Evolutionary conservation across 495 filamentous ascomycete genomes (phyloP), one percentile per base, ranked within the genome.

Genomic region (Penicillium soppii): DNA sequence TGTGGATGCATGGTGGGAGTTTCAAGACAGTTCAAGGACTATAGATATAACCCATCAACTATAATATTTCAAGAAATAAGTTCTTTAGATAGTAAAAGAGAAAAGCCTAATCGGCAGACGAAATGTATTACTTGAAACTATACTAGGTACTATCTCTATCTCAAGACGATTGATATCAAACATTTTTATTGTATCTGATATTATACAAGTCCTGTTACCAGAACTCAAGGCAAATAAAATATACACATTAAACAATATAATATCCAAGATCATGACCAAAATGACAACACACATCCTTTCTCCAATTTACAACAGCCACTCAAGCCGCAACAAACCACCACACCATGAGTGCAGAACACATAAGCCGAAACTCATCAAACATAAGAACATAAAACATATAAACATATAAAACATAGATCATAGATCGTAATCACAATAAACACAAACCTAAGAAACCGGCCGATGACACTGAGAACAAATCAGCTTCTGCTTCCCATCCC

Each of bases 401-500:
- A 23, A 35, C 30, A 25, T 21, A 43, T 17, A 43, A 27, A 45
- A n/a, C 30, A 15, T 22, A 36, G 8, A 36, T 26, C 20, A 9
- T 37, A 19, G 20, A 47, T 37, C 43, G 25, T 37, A 46, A 19
- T n/a, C n/a, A 22, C 20, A 37, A 32, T 16, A 52, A 23, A 22
- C 17, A 4, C 7, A 37, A 40, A 39, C 20, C 26, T 27, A 63
- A 47, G 50, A 27, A 47, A 65, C 41, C 42, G 69, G 56, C 19
- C 53, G 66, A 44, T 64, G 63, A 66, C 81, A 85, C 12, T 60
- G 69, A 33, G 69, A 72, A 61, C 82, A 85, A 23, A 80, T 76
- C 59, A 85, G 58, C 26, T 64, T 71, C 64, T 75, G 73, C 52
- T 72, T 72, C 43, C 76, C 74, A 46, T 63, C 67, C 23, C 71